Percentiles rank a stretch among this genome's conserved stretches.
Evolutionary conservation across 176 grass and related monocot genomes (phyloP).

Genomic region (Avena insularis): DNA sequence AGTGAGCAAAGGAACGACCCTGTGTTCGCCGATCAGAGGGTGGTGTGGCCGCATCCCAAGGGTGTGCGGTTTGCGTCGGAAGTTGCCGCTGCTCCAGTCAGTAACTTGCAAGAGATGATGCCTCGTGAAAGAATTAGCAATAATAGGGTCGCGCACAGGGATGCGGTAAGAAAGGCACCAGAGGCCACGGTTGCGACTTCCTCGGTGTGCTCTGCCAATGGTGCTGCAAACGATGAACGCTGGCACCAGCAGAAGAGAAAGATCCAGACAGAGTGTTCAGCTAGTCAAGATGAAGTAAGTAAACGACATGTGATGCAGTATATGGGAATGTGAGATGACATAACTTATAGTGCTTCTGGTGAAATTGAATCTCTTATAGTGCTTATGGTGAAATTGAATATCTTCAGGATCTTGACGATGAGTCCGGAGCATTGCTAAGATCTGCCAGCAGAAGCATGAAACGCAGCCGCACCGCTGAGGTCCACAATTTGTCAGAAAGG

Average conservation of each 20-base stretch:
- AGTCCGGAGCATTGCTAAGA: constrained; percentile 45
- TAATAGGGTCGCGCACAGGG: constrained; percentile 17
- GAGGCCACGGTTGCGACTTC: constrained; percentile 36
- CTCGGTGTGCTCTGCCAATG: constrained; percentile 59
- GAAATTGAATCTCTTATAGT: constrained; percentile 1
- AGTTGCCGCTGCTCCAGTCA: constrained; percentile 31
- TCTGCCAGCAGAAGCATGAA: constrained; percentile 54
- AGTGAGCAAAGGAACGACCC: constrained; percentile 12
- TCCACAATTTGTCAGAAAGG: constrained; percentile 96
- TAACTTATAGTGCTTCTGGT: not conserved
- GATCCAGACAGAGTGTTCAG: constrained; percentile 53
- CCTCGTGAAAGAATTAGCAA: constrained; percentile 5
- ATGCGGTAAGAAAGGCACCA: constrained; percentile 34
- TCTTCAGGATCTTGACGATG: constrained; percentile 65
- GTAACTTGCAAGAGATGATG: constrained; percentile 42
- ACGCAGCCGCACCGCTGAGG: constrained; percentile 76
- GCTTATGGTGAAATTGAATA: constrained; percentile 6
- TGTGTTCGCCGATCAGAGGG: constrained; percentile 33
- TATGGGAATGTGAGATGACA: not conserved
- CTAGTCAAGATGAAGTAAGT: constrained; percentile 66
- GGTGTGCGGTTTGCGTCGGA: constrained; percentile 35
- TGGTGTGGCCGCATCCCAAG: constrained; percentile 34
- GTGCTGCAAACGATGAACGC: constrained; percentile 41
- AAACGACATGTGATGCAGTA: not conserved
- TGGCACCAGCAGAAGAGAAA: constrained; percentile 58